phyloP scores from a whole-genome alignment of 768 basidiomycete genomes.

The Pleurotus sapidus region DNA sequence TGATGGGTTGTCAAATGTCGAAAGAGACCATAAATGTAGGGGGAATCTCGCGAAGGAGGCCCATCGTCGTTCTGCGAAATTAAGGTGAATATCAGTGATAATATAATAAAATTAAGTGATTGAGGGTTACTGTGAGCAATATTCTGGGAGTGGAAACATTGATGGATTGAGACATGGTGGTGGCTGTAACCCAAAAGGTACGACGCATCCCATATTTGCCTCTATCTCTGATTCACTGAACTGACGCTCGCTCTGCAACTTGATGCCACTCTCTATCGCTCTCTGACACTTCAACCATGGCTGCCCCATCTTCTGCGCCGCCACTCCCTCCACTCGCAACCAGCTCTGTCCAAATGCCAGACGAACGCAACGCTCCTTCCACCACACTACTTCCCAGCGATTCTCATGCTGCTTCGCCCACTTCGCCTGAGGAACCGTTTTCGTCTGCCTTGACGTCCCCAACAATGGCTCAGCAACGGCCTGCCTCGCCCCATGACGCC shows the following conservation, averaged over 20 bases:
- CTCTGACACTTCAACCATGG: background rate
- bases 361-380: background rate
- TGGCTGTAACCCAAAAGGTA: background rate
- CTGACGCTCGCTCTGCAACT: background rate
- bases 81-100: too few species aligned
- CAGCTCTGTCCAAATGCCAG: background rate
- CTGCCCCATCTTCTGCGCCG: background rate
- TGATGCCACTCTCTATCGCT: background rate
- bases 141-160: conserved; percentile 24
- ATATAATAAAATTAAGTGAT: background rate
- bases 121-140: conserved; percentile 34
- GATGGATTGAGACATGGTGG: conserved; percentile 5
- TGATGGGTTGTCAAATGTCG: conserved; percentile 54
- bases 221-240: background rate
- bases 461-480: conserved; percentile 10
- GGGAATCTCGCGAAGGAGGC: conserved; percentile 70
- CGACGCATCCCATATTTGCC: background rate
- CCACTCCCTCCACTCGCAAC: background rate
- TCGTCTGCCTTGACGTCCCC: conserved; percentile 14
- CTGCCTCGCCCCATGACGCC: conserved; percentile 18
- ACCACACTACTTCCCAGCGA: background rate
- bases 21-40: conserved; percentile 73
- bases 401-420: background rate
- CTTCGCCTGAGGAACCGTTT: conserved; percentile 17
- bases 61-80: conserved; percentile 78